Base-by-base conservation (phyloP, 2,329 filamentous ascomycete species). In the Cryphonectria japonica region DNA sequence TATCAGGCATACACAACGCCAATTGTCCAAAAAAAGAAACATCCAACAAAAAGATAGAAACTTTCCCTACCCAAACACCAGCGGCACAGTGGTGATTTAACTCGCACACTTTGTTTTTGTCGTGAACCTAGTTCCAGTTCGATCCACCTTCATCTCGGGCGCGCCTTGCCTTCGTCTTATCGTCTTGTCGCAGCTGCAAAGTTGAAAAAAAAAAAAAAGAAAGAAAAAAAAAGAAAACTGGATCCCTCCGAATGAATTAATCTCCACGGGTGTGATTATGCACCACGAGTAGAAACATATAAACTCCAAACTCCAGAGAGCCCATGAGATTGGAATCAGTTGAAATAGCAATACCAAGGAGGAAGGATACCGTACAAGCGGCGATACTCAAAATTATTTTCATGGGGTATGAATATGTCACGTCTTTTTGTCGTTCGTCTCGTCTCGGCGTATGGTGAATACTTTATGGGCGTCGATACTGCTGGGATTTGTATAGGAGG, bases 231-330 rank as follows among this genome's bases (percentile, higher is more conserved):
- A 68, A 63, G n/a, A 54, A 52, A 69, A 69, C 50, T 63, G 57
- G 65, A 63, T 32, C 70, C 50, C 37, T 41, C 34, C 62, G 39
- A 37, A 67, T 60, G 16, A 39, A 69, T 66, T 71, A 63, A 62
- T 52, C 67, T 71, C 64, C 67, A 63, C 71, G 32, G 26, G 65
- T 62, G 26, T 66, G 68, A 67, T 46, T 67, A 72, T 72, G 69
- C 71, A 71, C 54, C 66, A 37, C n/a, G 46, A 67, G 61, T 41
- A 71, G 46, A 52, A 68, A 29, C 39, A 61, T 34, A 22, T 32
- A 37, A 70, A 54, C 50, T 67, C 63, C 57, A 57, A 62, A 71
- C 62, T 63, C 71, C 69, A 41, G 22, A 67, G 54, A 66, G 54
- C 13, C 29, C 50, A 68, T 11, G 32, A 64, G 64, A 66, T n/a